Evolutionary conservation across 805 yeast genomes (phyloP).

Genomic region (Candida incommunis): DNA sequence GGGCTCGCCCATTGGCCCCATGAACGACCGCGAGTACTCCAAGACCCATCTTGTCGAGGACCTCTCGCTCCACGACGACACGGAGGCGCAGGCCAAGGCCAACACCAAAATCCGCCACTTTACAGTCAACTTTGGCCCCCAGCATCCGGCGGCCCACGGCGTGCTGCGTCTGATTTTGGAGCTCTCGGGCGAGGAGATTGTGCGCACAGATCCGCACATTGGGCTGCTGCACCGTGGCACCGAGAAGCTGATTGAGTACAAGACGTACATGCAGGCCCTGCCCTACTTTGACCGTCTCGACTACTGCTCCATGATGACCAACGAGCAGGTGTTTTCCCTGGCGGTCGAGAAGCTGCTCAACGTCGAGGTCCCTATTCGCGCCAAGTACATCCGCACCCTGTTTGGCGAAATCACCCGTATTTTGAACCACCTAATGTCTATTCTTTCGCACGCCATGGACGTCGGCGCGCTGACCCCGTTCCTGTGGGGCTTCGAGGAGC

Average conservation of each 20-base stretch:
- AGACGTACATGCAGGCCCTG: constrained; percentile 76
- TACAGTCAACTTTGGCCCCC: constrained; percentile 85
- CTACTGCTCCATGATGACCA: constrained; percentile 79
- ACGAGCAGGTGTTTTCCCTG: constrained; percentile 70
- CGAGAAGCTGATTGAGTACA: constrained; percentile 73
- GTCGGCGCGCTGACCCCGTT: constrained; percentile 90
- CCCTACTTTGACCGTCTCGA: constrained; percentile 83
- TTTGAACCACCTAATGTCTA: constrained; percentile 75
- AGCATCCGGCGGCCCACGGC: constrained; percentile 93
- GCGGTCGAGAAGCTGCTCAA: constrained; percentile 78
- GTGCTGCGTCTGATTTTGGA: constrained; percentile 76
- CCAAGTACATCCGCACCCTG: constrained; percentile 68
- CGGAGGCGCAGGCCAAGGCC: constrained; percentile 9
- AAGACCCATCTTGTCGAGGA: constrained; percentile 20
- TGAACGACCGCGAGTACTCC: constrained; percentile 18
- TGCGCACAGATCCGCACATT: constrained; percentile 79
- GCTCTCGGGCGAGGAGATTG: constrained; percentile 77
- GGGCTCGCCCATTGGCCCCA: constrained; percentile 19
- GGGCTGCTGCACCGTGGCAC: constrained; percentile 83
- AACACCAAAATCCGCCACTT: constrained; percentile 59
- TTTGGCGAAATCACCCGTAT: constrained; percentile 80
- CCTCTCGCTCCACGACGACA: constrained; percentile 11
- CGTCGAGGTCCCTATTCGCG: constrained; percentile 75
- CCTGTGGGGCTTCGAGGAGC: constrained; percentile 88
- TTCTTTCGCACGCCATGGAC: constrained; percentile 82